These are phyloP conservation scores for Seminavis robusta DNA, from an alignment of 108 stramenopile species.

Conservation along the genomic window DNA sequence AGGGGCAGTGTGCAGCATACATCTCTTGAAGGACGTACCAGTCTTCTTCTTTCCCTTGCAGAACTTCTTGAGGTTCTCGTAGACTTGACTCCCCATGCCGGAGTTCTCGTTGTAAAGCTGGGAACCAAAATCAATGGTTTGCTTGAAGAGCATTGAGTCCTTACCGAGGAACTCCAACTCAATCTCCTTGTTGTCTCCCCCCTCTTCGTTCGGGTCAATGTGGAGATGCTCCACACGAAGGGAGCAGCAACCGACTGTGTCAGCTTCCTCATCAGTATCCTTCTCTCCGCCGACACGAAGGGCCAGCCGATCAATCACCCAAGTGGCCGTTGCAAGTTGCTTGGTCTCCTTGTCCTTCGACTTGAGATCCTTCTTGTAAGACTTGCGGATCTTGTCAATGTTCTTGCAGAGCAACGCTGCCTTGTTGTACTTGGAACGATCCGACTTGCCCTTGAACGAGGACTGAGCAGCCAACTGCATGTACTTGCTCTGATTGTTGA, in stretches of 20 bases:
- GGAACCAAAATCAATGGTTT: slow-evolving; percentile 95
- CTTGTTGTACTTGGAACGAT: slow-evolving; percentile 97
- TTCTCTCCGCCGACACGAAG: slow-evolving; percentile 99
- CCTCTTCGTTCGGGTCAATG: slow-evolving; percentile 88
- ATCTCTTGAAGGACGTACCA: too few species aligned
- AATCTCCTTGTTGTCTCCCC: slow-evolving; percentile 83
- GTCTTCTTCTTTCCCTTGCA: slow-evolving; percentile 84
- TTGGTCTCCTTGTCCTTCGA: slow-evolving; percentile 70
- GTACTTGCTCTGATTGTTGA: slow-evolving; percentile 95
- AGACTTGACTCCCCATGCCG: slow-evolving; percentile 89
- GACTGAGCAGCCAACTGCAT: slow-evolving; percentile 97
- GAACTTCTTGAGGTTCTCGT: slow-evolving; percentile 88
- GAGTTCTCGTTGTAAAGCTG: slow-evolving; percentile 82
- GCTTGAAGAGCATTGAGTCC: slow-evolving; percentile 99
- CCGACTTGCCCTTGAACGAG: slow-evolving; percentile 98
- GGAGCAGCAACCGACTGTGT: slow-evolving; percentile 99
- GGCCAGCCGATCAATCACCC: slow-evolving; percentile 98
- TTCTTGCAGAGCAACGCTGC: slow-evolving; percentile 94
- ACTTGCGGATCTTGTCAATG: slow-evolving; percentile 91
- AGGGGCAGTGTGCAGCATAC: too few species aligned
- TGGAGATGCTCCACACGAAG: slow-evolving; percentile 97
- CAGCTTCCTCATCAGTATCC: slow-evolving; percentile 99
- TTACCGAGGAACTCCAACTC: slow-evolving; percentile 99
- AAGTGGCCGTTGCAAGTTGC: slow-evolving; percentile 98
- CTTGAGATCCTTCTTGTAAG: slow-evolving; percentile 87